Evolutionary conservation across 352 stramenopile species (phyloP).

Genomic region (Globisporangium okanoganense): DNA sequence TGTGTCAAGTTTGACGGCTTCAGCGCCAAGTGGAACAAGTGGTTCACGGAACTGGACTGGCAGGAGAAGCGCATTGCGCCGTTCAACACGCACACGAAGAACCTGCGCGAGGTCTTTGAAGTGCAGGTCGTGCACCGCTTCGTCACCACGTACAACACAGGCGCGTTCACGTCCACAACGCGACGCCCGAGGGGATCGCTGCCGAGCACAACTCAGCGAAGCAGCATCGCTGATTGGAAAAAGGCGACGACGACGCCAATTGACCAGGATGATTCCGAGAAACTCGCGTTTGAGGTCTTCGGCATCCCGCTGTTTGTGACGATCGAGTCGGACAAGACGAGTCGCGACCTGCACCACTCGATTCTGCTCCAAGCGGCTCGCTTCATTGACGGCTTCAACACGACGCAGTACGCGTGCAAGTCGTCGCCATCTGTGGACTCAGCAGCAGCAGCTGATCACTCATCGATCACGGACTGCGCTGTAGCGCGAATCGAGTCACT

Average conservation of each 20-base stretch:
- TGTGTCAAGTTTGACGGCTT: constrained; percentile 73
- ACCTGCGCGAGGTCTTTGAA: constrained; percentile 61
- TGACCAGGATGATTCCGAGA: constrained; percentile 13
- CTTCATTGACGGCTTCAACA: constrained; percentile 30
- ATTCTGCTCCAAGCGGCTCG: constrained; percentile 66
- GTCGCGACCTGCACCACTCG: constrained; percentile 56
- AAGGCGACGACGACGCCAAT: constrained; percentile 4
- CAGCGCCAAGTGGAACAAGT: constrained; percentile 70
- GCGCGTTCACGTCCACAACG: not conserved
- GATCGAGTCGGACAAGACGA: constrained; percentile 60
- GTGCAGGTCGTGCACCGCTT: constrained; percentile 73
- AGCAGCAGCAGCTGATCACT: not conserved
- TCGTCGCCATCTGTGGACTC: no score
- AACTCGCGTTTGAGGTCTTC: constrained; percentile 46
- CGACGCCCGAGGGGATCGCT: not conserved
- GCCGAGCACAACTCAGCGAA: not conserved
- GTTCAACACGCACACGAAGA: constrained; percentile 35
- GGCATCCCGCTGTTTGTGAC: constrained; percentile 73
- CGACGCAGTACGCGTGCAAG: constrained; percentile 1
- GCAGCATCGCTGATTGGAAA: not conserved
- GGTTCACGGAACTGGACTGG: constrained; percentile 61
- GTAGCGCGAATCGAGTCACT: constrained; percentile 11
- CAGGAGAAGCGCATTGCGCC: constrained; percentile 41
- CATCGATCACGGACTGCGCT: constrained; percentile 7
- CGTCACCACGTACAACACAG: constrained; percentile 14